Percentiles rank a stretch among this genome's conserved stretches.
Conservation (phyloP, 2,329 filamentous ascomycete genomes). For the Scytalidium sp. region DNA sequence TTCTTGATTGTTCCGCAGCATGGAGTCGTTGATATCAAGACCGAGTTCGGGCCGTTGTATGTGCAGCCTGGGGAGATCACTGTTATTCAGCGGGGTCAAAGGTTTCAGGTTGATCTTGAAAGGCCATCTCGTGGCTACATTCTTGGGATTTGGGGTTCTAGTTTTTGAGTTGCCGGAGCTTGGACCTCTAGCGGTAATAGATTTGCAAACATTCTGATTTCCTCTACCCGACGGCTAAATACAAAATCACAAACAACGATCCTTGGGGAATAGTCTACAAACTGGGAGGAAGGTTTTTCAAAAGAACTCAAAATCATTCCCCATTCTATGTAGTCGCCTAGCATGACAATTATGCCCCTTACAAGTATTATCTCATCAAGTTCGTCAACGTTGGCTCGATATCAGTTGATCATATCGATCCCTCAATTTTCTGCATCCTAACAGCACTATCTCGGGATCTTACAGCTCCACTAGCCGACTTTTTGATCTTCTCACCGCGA, state of each 20-base stretch:
- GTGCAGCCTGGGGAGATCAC: conserved; percentile 62
- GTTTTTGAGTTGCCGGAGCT: conserved; percentile 61
- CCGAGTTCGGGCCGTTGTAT: conserved; percentile 45
- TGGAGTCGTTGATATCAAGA: conserved; percentile 61
- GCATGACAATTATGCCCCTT: conserved; percentile 60
- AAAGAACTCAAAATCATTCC: conserved; percentile 61
- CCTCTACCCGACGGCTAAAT: conserved; percentile 52
- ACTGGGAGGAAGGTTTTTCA: conserved; percentile 63
- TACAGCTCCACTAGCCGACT: conserved; percentile 59
- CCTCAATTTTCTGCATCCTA: conserved; percentile 63
- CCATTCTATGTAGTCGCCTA: conserved; percentile 75
- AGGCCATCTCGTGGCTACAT: conserved; percentile 61
- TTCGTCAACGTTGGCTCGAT: conserved; percentile 58
- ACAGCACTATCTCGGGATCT: conserved; percentile 54
- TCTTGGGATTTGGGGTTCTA: conserved; percentile 60
- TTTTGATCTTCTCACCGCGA: conserved; percentile 65
- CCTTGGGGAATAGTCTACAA: conserved; percentile 54
- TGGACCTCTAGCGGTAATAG: conserved; percentile 62
- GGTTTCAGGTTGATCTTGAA: conserved; percentile 55
- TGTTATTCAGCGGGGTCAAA: conserved; percentile 61
- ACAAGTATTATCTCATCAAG: conserved; percentile 70
- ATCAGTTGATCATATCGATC: conserved; percentile 64
- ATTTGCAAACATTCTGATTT: conserved; percentile 61
- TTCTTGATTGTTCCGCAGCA: conserved; percentile 60
- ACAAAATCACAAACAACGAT: conserved; percentile 40